phyloP scores from a whole-genome alignment of 371 early-diverging fungal species.

The Smittium culicis region DNA sequence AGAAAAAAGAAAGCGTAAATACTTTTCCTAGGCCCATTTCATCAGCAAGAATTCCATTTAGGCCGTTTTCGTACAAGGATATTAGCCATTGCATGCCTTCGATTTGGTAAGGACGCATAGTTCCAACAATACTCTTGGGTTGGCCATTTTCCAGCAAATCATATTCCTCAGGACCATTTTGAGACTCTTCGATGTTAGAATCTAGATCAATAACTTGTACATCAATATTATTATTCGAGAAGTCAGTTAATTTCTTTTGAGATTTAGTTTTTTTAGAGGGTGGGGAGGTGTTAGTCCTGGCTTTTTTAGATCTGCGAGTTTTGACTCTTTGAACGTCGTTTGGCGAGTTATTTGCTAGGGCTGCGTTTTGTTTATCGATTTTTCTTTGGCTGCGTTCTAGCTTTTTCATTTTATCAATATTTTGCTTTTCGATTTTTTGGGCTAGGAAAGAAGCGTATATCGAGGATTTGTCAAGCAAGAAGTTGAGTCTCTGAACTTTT shows the following conservation, averaged over 20 bases:
- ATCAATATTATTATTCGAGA: neutral
- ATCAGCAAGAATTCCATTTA: conserved; percentile 97
- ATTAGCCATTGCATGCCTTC: conserved; percentile 97
- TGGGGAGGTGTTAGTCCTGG: neutral
- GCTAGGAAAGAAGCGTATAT: conserved; percentile 69
- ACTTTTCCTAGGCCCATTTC: conserved; percentile 90
- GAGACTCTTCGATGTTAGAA: neutral
- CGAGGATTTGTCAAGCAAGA: conserved; percentile 66
- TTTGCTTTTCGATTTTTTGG: conserved; percentile 55
- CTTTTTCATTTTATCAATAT: conserved; percentile 36
- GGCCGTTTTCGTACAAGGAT: conserved; percentile 89
- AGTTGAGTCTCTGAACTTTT: conserved; percentile 58
- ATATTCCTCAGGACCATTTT: conserved; percentile 14
- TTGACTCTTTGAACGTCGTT: neutral
- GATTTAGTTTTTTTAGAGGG: neutral
- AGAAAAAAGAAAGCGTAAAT: neutral
- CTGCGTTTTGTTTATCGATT: neutral
- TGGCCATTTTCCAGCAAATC: conserved; percentile 13
- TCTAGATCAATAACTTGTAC: neutral
- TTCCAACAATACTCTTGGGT: conserved; percentile 41
- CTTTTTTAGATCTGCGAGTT: neutral
- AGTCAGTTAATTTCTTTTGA: neutral
- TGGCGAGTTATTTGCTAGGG: too few species aligned
- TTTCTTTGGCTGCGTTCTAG: conserved; percentile 28
- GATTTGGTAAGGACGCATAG: conserved; percentile 86